Evolutionary conservation across 2,329 filamentous ascomycete species (phyloP).

Genomic region (Septoria petroselini): DNA sequence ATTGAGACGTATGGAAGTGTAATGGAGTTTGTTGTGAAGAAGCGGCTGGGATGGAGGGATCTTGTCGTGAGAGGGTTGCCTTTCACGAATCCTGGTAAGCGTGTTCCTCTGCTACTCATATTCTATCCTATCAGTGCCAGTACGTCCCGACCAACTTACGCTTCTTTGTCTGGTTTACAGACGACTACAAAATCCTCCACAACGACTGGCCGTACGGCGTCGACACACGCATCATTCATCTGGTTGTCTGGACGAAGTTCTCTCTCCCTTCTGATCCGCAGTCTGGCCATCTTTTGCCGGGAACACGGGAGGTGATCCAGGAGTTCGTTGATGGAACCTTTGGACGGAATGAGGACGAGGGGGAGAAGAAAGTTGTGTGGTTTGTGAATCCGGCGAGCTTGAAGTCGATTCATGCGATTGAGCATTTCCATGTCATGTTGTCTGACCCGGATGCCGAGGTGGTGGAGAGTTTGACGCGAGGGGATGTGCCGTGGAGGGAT

Average conservation of each 20-base stretch:
- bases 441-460: conserved; percentile 70
- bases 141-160: background rate
- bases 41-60: conserved; percentile 67
- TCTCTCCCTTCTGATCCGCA: conserved; percentile 65
- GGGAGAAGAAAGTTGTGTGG: conserved; percentile 63
- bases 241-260: conserved; percentile 94
- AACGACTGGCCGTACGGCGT: conserved; percentile 97
- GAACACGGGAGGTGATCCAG: conserved; percentile 64
- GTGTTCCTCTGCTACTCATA: no score
- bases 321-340: conserved; percentile 69
- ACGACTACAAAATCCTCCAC: conserved; percentile 64
- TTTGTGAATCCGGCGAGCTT: conserved; percentile 88
- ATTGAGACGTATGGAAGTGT: conserved; percentile 69
- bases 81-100: conserved; percentile 9
- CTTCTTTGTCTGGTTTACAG: background rate
- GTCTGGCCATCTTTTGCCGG: conserved; percentile 60
- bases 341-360: conserved; percentile 46
- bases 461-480: conserved; percentile 66
- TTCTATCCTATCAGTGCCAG: no score
- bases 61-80: conserved; percentile 28
- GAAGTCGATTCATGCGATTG: conserved; percentile 81
- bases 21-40: conserved; percentile 68
- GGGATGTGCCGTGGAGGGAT: conserved; percentile 62
- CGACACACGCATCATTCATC: conserved; percentile 71
- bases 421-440: conserved; percentile 95